Percentiles rank a stretch among this genome's conserved stretches.
phyloP scores from a whole-genome alignment of 2,329 filamentous ascomycete genomes.

The Fusarium euwallaceae region DNA sequence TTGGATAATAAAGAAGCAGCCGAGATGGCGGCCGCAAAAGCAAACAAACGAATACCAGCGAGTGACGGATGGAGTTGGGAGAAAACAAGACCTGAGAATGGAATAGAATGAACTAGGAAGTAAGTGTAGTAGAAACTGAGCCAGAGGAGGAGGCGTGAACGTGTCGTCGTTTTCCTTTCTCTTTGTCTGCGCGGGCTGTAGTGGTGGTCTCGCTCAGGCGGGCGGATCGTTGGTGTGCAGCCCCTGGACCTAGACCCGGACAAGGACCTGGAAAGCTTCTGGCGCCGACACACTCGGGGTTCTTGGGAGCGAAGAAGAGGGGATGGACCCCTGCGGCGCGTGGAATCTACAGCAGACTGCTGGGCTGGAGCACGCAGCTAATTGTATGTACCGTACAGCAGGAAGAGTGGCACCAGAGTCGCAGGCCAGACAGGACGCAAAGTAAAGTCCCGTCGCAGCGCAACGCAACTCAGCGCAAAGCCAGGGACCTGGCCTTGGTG shows the following conservation, averaged over 20 bases:
- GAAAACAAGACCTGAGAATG: slow-evolving; percentile 8
- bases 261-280: slow-evolving; percentile 34
- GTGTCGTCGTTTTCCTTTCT: slow-evolving; percentile 37
- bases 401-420: neutral
- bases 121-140: slow-evolving; percentile 11
- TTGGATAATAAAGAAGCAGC: slow-evolving; percentile 24
- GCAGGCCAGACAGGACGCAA: slow-evolving; percentile 12
- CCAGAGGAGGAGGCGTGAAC: slow-evolving; percentile 20
- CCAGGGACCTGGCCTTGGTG: slow-evolving; percentile 3
- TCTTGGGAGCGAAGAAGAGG: neutral
- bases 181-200: slow-evolving; percentile 16
- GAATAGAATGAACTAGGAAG: neutral
- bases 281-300: slow-evolving; percentile 5
- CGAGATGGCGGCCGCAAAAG: slow-evolving; percentile 35
- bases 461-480: slow-evolving; percentile 5
- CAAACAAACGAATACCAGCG: slow-evolving; percentile 30
- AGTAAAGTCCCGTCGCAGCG: slow-evolving; percentile 14
- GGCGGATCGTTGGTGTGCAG: slow-evolving; percentile 32
- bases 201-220: slow-evolving; percentile 34
- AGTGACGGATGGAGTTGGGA: slow-evolving; percentile 25
- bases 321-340: slow-evolving; percentile 16
- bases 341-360: slow-evolving; percentile 22
- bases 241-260: slow-evolving; percentile 38
- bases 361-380: neutral
- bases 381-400: slow-evolving; percentile 3